phyloP scores from a whole-genome alignment of 2,329 filamentous ascomycete genomes.

The Boeremia exigua region DNA sequence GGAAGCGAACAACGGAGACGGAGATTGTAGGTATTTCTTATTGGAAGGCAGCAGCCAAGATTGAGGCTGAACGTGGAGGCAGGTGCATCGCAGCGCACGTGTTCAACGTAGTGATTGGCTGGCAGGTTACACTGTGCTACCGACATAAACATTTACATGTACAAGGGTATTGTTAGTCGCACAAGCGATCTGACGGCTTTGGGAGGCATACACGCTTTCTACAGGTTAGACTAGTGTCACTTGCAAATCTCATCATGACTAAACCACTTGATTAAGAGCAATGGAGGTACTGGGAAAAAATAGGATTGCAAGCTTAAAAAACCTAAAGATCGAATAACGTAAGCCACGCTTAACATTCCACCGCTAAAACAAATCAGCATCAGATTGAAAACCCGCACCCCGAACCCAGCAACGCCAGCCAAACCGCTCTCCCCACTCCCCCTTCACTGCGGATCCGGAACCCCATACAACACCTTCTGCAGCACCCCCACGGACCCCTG shows the following conservation, averaged over 20 bases:
- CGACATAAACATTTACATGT: not conserved
- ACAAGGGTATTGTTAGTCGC: not conserved
- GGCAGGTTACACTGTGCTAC: not conserved
- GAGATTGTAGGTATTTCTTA: not conserved
- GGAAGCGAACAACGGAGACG: not conserved
- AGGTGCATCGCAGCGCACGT: conserved; percentile 10
- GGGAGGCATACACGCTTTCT: not conserved
- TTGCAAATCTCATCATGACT: too few species aligned
- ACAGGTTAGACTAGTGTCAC: too few species aligned
- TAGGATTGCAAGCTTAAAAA: too few species aligned
- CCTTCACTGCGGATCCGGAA: conserved; percentile 17
- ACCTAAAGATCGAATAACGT: too few species aligned
- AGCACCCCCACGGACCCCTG: not conserved
- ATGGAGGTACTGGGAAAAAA: too few species aligned
- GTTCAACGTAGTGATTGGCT: not conserved
- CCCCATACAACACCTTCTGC: conserved; percentile 4
- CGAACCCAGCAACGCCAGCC: not conserved
- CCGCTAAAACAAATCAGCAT: too few species aligned
- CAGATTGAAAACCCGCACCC: not conserved
- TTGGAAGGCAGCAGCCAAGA: conserved; percentile 11
- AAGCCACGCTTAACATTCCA: too few species aligned
- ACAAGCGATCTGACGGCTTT: not conserved
- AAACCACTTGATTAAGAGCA: too few species aligned
- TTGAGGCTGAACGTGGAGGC: conserved; percentile 5
- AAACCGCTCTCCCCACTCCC: not conserved